phyloP scores from a whole-genome alignment of 768 basidiomycete genomes.

The Auriculariales sp. region DNA sequence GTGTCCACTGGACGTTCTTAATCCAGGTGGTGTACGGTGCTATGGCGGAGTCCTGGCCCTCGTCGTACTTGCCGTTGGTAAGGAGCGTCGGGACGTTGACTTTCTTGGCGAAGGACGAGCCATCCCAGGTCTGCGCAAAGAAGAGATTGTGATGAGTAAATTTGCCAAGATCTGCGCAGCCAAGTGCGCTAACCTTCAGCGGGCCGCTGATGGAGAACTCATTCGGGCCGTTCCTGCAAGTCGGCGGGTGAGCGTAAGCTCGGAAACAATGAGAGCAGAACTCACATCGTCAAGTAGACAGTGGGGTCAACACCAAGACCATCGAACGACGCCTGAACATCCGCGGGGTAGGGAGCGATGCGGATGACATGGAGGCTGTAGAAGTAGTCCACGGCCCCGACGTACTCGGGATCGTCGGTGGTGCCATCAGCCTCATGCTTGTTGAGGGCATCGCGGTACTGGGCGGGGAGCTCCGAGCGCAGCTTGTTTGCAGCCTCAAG shows the following conservation, averaged over 20 bases:
- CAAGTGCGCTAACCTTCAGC: no score
- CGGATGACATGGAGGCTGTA: constrained; percentile 29
- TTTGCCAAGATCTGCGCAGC: no score
- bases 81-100: constrained; percentile 4
- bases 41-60: not conserved
- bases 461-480: constrained; percentile 23
- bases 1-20: constrained; percentile 25
- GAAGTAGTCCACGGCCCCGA: constrained; percentile 26
- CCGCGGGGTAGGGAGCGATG: constrained; percentile 28
- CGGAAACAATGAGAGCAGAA: not conserved
- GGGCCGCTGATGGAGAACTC: constrained; percentile 5
- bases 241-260: not conserved
- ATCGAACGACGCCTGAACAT: constrained; percentile 19
- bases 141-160: no score
- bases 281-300: constrained; percentile 31
- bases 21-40: constrained; percentile 1
- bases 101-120: not conserved
- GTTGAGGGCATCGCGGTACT: constrained; percentile 23
- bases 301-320: constrained; percentile 29
- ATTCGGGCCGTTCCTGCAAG: constrained; percentile 2
- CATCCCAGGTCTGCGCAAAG: no score
- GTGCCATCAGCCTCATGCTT: constrained; percentile 33
- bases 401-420: constrained; percentile 29
- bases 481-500: constrained; percentile 18
- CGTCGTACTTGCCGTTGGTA: constrained; percentile 5